phyloP scores from a whole-genome alignment of 2,329 filamentous ascomycete species.

The Nemania sp. region DNA sequence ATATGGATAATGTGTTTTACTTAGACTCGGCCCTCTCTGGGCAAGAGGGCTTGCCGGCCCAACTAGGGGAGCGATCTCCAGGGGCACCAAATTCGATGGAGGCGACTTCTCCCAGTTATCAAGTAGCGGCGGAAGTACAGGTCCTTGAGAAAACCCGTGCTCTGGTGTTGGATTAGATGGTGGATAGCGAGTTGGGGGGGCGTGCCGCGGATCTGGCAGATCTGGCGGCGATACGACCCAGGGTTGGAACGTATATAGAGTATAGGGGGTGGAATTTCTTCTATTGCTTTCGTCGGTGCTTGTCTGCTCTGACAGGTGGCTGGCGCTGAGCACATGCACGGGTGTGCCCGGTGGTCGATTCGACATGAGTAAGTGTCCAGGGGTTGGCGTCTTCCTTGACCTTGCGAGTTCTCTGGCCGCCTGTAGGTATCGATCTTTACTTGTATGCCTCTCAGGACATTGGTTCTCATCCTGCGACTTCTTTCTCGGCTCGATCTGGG shows the following conservation, averaged over 20 bases:
- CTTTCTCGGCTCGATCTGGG: background rate
- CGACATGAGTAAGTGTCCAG: conserved; percentile 23
- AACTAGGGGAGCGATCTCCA: conserved; percentile 37
- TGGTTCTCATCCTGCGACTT: conserved; percentile 20
- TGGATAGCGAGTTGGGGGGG: background rate
- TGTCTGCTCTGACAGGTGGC: conserved; percentile 39
- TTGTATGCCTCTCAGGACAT: conserved; percentile 19
- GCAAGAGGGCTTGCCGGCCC: conserved; percentile 39
- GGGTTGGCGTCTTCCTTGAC: conserved; percentile 32
- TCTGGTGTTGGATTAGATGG: conserved; percentile 9
- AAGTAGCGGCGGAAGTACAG: conserved; percentile 35
- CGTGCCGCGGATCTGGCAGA: background rate
- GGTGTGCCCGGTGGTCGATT: conserved; percentile 16
- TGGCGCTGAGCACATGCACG: background rate
- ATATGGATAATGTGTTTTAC: conserved; percentile 25
- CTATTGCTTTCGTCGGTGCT: conserved; percentile 53
- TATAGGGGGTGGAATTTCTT: conserved; percentile 18
- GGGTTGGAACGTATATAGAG: conserved; percentile 14
- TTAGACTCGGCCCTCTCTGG: conserved; percentile 25
- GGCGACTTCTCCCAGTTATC: conserved; percentile 32
- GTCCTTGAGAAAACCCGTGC: conserved; percentile 13
- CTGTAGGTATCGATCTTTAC: conserved; percentile 34
- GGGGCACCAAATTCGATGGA: conserved; percentile 31
- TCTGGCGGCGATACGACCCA: background rate
- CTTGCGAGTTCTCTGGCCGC: conserved; percentile 33